A percentile compares a stretch with the other conserved stretches of the same genome.
Evolutionary conservation across 768 basidiomycete genomes (phyloP).

Genomic region (Phylloporus sp.): DNA sequence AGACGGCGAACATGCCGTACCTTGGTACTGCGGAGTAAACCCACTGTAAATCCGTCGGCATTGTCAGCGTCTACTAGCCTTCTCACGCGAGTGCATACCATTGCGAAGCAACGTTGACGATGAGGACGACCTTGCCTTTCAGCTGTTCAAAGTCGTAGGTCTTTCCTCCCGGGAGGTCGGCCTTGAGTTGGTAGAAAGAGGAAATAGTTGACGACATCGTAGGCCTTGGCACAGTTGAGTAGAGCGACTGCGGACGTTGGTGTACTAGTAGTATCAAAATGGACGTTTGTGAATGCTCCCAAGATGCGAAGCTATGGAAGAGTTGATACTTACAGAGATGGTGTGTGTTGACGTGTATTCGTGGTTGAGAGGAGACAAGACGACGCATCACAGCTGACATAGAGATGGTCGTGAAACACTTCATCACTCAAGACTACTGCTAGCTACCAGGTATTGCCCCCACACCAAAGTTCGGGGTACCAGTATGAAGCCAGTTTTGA

Average conservation of each 20-base stretch:
- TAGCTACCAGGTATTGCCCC: too few species aligned
- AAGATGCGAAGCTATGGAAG: background rate
- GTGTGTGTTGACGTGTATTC: background rate
- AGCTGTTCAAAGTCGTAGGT: constrained; percentile 60
- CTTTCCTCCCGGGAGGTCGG: constrained; percentile 52
- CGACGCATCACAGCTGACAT: background rate
- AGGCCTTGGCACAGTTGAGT: constrained; percentile 10
- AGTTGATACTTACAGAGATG: background rate
- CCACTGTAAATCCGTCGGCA: constrained; percentile 51
- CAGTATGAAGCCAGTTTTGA: too few species aligned
- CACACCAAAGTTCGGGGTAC: too few species aligned
- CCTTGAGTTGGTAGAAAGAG: constrained; percentile 65
- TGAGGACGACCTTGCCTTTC: constrained; percentile 71
- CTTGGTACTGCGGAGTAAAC: constrained; percentile 80
- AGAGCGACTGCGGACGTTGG: constrained; percentile 9
- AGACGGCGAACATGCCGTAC: constrained; percentile 27
- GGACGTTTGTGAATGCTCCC: background rate
- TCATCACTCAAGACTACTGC: constrained; percentile 6
- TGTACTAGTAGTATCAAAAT: background rate
- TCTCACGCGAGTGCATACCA: constrained; percentile 37
- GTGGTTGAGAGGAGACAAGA: background rate
- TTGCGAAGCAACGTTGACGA: constrained; percentile 74
- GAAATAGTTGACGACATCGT: constrained; percentile 25
- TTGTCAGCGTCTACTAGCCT: background rate
- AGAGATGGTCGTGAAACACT: background rate